A percentile compares a stretch with the other conserved stretches of the same genome.
These are phyloP conservation scores for Ceratobasidium sp. DNA, from an alignment of 1,284 basidiomycete genomes.

Conservation along the genomic window DNA sequence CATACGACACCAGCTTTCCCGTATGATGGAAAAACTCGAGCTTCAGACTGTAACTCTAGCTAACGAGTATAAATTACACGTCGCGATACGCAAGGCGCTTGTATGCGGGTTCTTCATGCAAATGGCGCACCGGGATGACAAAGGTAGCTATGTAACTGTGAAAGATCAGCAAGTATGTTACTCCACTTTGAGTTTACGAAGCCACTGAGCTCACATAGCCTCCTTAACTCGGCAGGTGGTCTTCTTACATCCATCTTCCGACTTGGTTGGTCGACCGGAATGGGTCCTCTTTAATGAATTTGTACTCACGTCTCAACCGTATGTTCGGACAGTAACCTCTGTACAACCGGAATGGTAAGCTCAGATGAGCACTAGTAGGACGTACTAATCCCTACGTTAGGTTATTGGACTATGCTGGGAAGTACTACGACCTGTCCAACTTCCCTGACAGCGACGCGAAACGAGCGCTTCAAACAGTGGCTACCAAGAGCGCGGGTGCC, in stretches of 20 bases:
- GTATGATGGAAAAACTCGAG: slow-evolving; percentile 94
- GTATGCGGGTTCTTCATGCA: slow-evolving; percentile 99
- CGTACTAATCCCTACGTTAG: slow-evolving; percentile 57
- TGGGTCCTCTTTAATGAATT: slow-evolving; percentile 99
- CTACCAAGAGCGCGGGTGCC: slow-evolving; percentile 58
- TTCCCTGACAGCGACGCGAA: slow-evolving; percentile 84
- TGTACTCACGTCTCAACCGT: slow-evolving; percentile 89
- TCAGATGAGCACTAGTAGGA: slow-evolving; percentile 19
- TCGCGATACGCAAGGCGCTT: slow-evolving; percentile 85
- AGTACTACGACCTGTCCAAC: slow-evolving; percentile 79
- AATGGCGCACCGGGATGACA: slow-evolving; percentile 95
- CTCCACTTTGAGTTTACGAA: slow-evolving; percentile 19
- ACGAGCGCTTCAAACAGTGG: slow-evolving; percentile 68
- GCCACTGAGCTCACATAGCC: neutral
- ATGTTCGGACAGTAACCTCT: slow-evolving; percentile 93
- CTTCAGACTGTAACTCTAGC: slow-evolving; percentile 81
- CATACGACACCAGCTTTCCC: slow-evolving; percentile 90
- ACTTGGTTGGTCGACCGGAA: slow-evolving; percentile 92
- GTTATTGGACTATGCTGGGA: slow-evolving; percentile 86
- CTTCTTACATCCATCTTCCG: slow-evolving; percentile 91
- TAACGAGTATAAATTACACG: slow-evolving; percentile 84
- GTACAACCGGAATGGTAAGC: slow-evolving; percentile 88
- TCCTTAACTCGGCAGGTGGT: slow-evolving; percentile 70
- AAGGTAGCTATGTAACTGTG: slow-evolving; percentile 83
- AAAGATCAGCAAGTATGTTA: slow-evolving; percentile 88